Base-by-base conservation (phyloP, 306 rosid genomes). In the Quercus parvula region DNA sequence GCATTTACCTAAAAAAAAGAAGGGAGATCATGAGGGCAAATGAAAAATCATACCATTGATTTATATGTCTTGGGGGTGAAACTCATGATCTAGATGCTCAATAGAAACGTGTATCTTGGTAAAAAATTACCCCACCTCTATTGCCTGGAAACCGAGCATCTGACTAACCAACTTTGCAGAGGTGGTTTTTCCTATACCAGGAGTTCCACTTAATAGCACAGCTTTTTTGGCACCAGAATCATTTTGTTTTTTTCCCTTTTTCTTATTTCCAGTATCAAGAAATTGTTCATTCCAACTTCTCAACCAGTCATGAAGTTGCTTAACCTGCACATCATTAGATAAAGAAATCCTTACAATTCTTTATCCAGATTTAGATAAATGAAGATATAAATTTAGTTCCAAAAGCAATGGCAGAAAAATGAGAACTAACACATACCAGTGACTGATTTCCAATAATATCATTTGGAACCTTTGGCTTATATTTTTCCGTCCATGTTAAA, bases 101-200 rank as follows among this genome's bases (percentile, higher is more conserved):
- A 14, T 18, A 35, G 67, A 30, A 69, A 35, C 64, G 31, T 5
- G 24, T 33, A 13, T 22, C n/a, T 25, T 57, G 2, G 10, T 20
- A 82, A 84, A 84, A 83, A 59, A 78, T 72, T 70, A 46, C 63
- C 63, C 54, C 73, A 92, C 99, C 98, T 95, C 99, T 79, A 95
- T 85, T 27, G 93, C 89, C 82, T 86, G 91, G 81, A 90, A 95
- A 74, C 97, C 91, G 73, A 95, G 98, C 94, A 90, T 89, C 88
- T 90, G 87, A 84, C 98, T 82, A 73, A 95, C 94, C 90, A 95
- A 78, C 91, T 90, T 93, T 75, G 99, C 99, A 25, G 99, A 90
- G 1, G 98, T 95, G 11, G 99, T 95, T 90, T 95, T 95, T 80
- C 99, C 99, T 72, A 95, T 93, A 69, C 99, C 99, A 74, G 99